These are phyloP conservation scores for Thelonectria discophora DNA, from an alignment of 2,329 filamentous ascomycete genomes.

Conservation along the genomic window DNA sequence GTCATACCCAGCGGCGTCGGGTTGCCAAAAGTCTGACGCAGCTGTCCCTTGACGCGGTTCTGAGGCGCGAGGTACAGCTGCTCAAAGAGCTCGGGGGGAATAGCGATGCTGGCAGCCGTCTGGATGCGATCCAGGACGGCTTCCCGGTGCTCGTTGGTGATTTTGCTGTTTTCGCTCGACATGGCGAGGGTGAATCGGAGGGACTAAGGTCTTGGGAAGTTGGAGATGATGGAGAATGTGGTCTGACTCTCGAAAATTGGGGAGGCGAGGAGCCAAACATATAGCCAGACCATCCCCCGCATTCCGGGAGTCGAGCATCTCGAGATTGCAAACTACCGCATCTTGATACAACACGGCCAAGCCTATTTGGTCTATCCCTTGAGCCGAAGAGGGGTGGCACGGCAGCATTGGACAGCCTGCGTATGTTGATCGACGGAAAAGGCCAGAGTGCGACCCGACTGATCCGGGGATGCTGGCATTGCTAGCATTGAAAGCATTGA, in stretches of 20 bases:
- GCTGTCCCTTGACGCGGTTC: constrained; percentile 54
- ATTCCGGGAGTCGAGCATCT: background rate
- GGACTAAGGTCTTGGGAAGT: background rate
- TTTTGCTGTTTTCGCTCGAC: constrained; percentile 21
- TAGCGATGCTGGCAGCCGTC: constrained; percentile 54
- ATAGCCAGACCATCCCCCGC: constrained; percentile 15
- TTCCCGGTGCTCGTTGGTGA: constrained; percentile 27
- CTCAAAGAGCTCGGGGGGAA: constrained; percentile 62
- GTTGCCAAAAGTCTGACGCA: constrained; percentile 61
- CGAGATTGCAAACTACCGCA: constrained; percentile 1
- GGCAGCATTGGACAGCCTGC: background rate
- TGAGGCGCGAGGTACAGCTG: constrained; percentile 62
- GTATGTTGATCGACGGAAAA: constrained; percentile 2
- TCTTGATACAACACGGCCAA: constrained; percentile 5
- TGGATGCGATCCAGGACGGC: constrained; percentile 37
- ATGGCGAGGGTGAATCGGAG: constrained; percentile 5
- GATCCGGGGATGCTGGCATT: background rate
- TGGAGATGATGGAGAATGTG: background rate
- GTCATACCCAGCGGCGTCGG: constrained; percentile 56
- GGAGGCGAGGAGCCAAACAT: constrained; percentile 18
- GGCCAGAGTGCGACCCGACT: background rate
- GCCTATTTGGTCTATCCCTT: constrained; percentile 10
- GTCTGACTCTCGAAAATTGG: background rate
- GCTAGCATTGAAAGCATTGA: too few relatives aligned
- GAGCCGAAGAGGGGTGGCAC: constrained; percentile 10